phyloP scores from a whole-genome alignment of 495 filamentous ascomycete species.

The Penicillium bialowiezense region DNA sequence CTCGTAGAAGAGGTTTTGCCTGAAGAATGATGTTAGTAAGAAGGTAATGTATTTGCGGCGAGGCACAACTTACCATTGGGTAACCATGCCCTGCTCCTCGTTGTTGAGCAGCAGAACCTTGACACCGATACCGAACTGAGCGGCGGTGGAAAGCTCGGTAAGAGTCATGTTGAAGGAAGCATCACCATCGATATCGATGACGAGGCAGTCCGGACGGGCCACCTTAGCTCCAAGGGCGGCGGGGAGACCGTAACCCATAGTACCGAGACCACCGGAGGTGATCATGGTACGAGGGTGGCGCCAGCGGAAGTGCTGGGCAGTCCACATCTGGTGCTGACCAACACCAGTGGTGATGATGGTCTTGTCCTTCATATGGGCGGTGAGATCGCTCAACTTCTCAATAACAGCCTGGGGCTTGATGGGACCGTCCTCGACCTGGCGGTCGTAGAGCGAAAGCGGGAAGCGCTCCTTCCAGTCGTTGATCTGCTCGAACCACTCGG shows the following conservation, averaged over 20 bases:
- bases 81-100: conserved; percentile 93
- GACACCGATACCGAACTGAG: conserved; percentile 89
- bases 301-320: conserved; percentile 94
- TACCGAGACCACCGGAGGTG: conserved; percentile 88
- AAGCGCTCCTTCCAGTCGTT: conserved; percentile 84
- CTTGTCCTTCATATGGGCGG: conserved; percentile 67
- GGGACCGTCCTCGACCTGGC: conserved; percentile 60
- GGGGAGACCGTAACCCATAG: conserved; percentile 93
- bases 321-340: conserved; percentile 98
- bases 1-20: conserved; percentile 88
- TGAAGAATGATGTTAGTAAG: background rate
- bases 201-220: conserved; percentile 77
- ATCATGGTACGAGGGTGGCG: conserved; percentile 84
- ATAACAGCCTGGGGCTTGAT: conserved; percentile 93
- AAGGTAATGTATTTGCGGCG: background rate
- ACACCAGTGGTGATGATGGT: conserved; percentile 91
- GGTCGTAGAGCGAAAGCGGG: conserved; percentile 73
- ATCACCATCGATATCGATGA: conserved; percentile 94
- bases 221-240: conserved; percentile 94
- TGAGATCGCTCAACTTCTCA: conserved; percentile 75
- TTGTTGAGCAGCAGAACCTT: conserved; percentile 94
- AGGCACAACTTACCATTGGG: conserved; percentile 59
- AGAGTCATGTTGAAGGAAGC: conserved; percentile 96
- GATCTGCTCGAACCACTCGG: conserved; percentile 87
- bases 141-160: conserved; percentile 83